Evolutionary conservation across 306 rosid species (phyloP).

Genomic region (Sicyos baderoa): DNA sequence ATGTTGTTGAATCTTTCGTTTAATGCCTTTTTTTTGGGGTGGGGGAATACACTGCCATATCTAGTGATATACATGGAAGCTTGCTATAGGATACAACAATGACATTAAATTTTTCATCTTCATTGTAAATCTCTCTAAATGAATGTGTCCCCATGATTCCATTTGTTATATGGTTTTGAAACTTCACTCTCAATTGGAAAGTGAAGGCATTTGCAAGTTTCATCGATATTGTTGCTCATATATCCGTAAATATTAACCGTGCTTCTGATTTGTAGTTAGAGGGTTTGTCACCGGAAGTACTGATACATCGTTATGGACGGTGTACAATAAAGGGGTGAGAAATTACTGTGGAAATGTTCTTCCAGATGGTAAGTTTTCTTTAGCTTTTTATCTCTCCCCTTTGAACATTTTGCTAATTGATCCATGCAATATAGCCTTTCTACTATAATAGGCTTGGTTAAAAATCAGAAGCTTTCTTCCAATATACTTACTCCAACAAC

Average conservation of each 20-base stretch:
- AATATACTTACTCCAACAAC: slow-evolving; percentile 93
- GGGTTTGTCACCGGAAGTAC: slow-evolving; percentile 98
- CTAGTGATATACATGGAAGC: background rate
- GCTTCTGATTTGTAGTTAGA: slow-evolving; percentile 49
- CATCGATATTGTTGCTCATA: slow-evolving; percentile 9
- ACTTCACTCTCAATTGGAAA: background rate
- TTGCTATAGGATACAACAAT: background rate
- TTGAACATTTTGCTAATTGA: background rate
- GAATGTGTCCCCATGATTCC: background rate
- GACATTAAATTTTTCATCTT: slow-evolving; percentile 1
- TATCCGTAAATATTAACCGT: slow-evolving; percentile 21
- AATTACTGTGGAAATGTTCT: slow-evolving; percentile 81
- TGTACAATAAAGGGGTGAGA: slow-evolving; percentile 65
- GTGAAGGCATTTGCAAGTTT: background rate
- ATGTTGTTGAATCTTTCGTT: background rate
- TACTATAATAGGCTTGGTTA: slow-evolving; percentile 52
- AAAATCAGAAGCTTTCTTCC: slow-evolving; percentile 67
- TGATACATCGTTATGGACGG: slow-evolving; percentile 90
- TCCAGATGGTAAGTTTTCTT: slow-evolving; percentile 51
- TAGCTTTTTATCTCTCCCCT: background rate
- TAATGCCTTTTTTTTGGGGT: background rate
- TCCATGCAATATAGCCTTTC: slow-evolving; percentile 8
- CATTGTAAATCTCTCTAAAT: background rate
- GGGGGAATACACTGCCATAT: background rate
- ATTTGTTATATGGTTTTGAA: background rate